Evolutionary conservation across 1,139 yeast species (phyloP).

Genomic region (Hemisphaericaspora subhashii): DNA sequence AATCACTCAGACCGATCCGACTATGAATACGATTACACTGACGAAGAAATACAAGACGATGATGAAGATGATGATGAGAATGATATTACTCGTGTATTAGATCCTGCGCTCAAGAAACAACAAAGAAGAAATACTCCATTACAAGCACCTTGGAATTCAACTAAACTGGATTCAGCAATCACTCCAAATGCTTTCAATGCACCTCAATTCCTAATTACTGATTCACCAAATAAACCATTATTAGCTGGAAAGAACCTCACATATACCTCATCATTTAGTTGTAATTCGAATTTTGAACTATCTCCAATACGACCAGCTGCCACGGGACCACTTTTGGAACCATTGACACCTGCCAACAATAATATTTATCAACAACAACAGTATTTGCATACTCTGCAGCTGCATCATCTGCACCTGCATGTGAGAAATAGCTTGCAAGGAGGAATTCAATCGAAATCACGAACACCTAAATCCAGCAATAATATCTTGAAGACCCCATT

Average conservation of each 20-base stretch:
- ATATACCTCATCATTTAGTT: conserved; percentile 62
- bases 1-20: neutral
- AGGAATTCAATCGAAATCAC: conserved; percentile 5
- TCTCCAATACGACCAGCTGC: conserved; percentile 58
- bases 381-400: too few species aligned
- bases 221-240: conserved; percentile 42
- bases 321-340: conserved; percentile 65
- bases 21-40: conserved; percentile 10
- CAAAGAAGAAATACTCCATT: conserved; percentile 2
- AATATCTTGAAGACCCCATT: conserved; percentile 36
- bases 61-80: conserved; percentile 16
- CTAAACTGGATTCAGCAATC: conserved; percentile 1
- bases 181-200: conserved; percentile 19
- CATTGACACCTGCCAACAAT: conserved; percentile 47
- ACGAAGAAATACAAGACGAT: conserved; percentile 18
- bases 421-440: conserved; percentile 4
- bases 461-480: conserved; percentile 31
- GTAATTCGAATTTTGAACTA: conserved; percentile 61
- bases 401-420: conserved; percentile 14
- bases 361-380: too few species aligned
- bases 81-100: conserved; percentile 13
- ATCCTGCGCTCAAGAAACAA: conserved; percentile 20
- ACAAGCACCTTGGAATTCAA: conserved; percentile 10
- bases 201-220: conserved; percentile 31
- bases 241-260: conserved; percentile 46